Evolutionary conservation across 1,139 yeast genomes (phyloP).

Genomic region (Nematodospora anomalae): DNA sequence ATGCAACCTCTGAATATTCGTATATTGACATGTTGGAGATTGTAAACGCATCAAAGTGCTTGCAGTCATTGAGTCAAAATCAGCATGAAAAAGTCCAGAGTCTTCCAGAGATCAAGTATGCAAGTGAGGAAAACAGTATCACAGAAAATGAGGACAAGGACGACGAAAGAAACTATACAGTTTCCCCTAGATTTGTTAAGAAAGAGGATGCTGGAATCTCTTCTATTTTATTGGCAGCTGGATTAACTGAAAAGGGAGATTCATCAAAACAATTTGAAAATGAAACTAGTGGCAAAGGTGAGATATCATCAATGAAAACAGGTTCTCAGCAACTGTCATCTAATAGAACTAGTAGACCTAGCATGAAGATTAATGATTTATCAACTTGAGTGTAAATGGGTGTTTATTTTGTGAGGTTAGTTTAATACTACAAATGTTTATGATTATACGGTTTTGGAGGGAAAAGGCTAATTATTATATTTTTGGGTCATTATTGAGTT

Average conservation of each 20-base stretch:
- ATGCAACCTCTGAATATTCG: slow-evolving; percentile 7
- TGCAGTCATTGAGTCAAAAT: slow-evolving; percentile 29
- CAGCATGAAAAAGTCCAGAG: slow-evolving; percentile 1
- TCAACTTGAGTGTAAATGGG: slow-evolving; percentile 16
- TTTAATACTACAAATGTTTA: neutral
- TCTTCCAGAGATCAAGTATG: slow-evolving; percentile 1
- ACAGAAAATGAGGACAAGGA: slow-evolving; percentile 10
- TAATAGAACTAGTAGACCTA: slow-evolving; percentile 15
- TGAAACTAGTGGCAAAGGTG: neutral
- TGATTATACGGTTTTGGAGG: neutral
- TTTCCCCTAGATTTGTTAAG: slow-evolving; percentile 2
- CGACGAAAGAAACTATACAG: slow-evolving; percentile 8
- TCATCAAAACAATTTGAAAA: neutral
- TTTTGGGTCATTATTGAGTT: neutral
- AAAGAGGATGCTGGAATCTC: slow-evolving; percentile 21
- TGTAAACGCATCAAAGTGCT: slow-evolving; percentile 42
- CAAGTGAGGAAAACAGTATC: neutral
- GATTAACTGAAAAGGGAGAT: slow-evolving; percentile 8
- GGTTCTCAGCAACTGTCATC: slow-evolving; percentile 1
- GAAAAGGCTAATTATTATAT: neutral
- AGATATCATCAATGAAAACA: neutral
- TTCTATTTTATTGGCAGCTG: slow-evolving; percentile 32
- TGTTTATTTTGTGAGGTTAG: neutral
- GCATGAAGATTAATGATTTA: slow-evolving; percentile 32
- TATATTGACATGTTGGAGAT: slow-evolving; percentile 32